Evolutionary conservation across 495 filamentous ascomycete genomes (phyloP), one percentile per base, ranked within the genome.

Genomic region (Bacidia rubella): DNA sequence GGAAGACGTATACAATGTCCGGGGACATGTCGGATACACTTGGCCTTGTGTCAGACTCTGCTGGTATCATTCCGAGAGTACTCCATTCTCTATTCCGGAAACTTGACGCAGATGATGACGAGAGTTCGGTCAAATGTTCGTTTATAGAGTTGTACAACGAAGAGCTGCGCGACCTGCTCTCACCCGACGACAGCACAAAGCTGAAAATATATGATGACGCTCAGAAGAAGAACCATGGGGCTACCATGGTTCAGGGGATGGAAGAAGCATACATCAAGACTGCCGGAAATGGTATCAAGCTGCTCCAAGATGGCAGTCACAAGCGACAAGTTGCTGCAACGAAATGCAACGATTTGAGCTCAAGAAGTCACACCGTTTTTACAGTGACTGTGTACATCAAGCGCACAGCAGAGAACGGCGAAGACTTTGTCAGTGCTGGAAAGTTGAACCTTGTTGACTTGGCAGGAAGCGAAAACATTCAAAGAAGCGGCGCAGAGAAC

Each of bases 1-100:
- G 92, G 50, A 98, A 98, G 67, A 98, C 92, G 26, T 98, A 98
- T 65, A 98, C 92, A 2, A 98, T 98, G 92, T 94, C 93, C 2
- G 92, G 92, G 29, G 90, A 98, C 62, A 95, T 98, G 84, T 83
- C 75, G 10, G 83, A 92, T 56, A 86, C 81, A 1, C 70, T 88
- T 43, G 87, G 87, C 2, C 78, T 93, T 44, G 73, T 95, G 17
- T 87, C 90, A 2, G 92, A 96, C 52, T 82, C 82, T 24, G 92
- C 92, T 12, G 92, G 92, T 47, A 96, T 98, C 54, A 90, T 97
- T 53, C 92, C 92, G 1, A 81, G 92, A 21, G 87, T 84, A 0
- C 70, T 98, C 9, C 83, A 95, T 55, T 80, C 86, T 0, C 70
- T 98, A 0, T 98, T 97, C 63, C 71, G 74, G 57, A 89, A 86